Evolutionary conservation across 1,284 basidiomycete genomes (phyloP), one percentile per base, ranked within the genome.

Genomic region (Butyriboletus regius): DNA sequence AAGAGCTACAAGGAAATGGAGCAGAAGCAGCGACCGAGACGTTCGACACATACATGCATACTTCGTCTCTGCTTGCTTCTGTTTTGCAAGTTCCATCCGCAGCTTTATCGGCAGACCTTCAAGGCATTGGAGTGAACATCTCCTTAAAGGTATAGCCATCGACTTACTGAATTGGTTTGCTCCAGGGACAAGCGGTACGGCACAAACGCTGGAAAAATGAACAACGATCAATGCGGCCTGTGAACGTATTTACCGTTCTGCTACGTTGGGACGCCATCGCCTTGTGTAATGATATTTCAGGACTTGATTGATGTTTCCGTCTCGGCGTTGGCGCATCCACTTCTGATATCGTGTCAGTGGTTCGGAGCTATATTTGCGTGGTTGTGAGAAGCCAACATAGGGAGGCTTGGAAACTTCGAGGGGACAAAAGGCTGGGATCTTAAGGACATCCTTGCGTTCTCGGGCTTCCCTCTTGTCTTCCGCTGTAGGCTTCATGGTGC

Each of bases 271-370:
- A 6, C 58, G 26, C 60, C 73, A 80, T 36, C 66, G 57, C 22
- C 57, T 67, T 0, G 81, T 77, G 54, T 81, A 82, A 50, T 85
- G 82, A 39, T 74, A 69, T 4, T 58, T 57, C 24, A 75, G 69
- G 37, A 61, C 59, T 22, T 52, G 56, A 37, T 56, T 64, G 26
- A 41, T 38, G 13, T 28, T 42, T 51, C 50, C 64, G 15, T 65
- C 56, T 38, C 15, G 41, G 12, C 57, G 62, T 37, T 63, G 61
- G 45, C 83, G 71, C 44, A 81, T 59, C 73, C 74, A 77, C 40
- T 61, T 64, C 60, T 86, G 83, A 60, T 80, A 87, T 7, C 74
- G 67, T 47, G 76, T 83, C 44, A 73, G 68, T 1, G 83, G 81
- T 22, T 58, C 55, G 7, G 61, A 64, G 2, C 62, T 57, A 57